Conservation (phyloP, 192 early-diverging fungal species). For the Physocladia obscura region DNA sequence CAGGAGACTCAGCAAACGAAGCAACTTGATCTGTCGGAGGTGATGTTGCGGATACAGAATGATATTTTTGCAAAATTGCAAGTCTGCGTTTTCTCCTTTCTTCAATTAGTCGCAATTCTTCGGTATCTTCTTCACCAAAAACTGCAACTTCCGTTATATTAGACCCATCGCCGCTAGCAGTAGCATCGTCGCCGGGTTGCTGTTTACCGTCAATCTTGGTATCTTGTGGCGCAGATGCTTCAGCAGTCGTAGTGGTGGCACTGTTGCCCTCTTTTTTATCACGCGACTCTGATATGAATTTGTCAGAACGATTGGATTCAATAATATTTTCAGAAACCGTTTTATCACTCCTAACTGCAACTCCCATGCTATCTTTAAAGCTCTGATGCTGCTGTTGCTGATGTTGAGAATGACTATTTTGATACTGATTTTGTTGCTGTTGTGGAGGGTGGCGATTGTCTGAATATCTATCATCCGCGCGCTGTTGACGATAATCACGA, state of each 20-base stretch:
- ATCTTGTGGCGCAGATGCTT: not conserved
- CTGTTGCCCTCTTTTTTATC: not conserved
- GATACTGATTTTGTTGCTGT: too few species aligned
- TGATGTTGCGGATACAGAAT: slow-evolving; percentile 24
- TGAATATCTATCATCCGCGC: too few species aligned
- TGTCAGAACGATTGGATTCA: slow-evolving; percentile 21
- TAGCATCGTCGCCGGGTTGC: too few species aligned
- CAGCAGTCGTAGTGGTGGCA: not conserved
- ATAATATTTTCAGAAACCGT: slow-evolving; percentile 15
- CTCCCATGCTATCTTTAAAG: not conserved
- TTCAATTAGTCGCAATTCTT: slow-evolving; percentile 78
- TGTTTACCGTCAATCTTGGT: not conserved
- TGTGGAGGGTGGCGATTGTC: too few species aligned
- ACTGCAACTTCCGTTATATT: not conserved
- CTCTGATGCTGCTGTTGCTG: not conserved
- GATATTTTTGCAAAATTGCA: slow-evolving; percentile 73
- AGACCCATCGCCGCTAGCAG: too few species aligned
- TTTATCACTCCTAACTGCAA: not conserved
- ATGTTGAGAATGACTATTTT: not conserved
- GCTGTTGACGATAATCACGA: too few species aligned
- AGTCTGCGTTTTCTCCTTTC: slow-evolving; percentile 76
- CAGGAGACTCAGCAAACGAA: too few species aligned
- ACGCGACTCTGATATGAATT: slow-evolving; percentile 6
- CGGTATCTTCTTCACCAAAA: slow-evolving; percentile 59
- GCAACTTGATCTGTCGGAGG: not conserved